A percentile compares a stretch with the other conserved stretches of the same genome.
Conservation (phyloP, 2,329 filamentous ascomycete genomes). For the Fusarium pseudograminearum region DNA sequence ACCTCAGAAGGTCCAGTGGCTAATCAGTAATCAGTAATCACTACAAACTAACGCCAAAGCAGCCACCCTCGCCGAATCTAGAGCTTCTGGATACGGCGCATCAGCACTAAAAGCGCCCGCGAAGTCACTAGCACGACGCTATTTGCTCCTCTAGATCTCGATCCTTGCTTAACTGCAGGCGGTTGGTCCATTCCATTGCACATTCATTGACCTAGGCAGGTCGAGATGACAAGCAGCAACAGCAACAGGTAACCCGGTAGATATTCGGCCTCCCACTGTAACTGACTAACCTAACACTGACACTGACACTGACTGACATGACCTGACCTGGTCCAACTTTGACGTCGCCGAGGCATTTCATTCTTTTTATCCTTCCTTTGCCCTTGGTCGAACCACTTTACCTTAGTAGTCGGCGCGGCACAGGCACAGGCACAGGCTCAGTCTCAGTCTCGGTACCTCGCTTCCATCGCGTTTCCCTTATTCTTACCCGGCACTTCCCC, state of each 20-base stretch:
- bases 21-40: not conserved
- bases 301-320: not conserved
- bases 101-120: conserved; percentile 2
- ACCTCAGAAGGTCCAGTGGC: not conserved
- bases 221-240: not conserved
- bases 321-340: not conserved
- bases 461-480: not conserved
- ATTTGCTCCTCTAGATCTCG: not conserved
- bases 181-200: not conserved
- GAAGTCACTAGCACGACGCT: conserved; percentile 2
- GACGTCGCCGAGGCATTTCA: conserved; percentile 4
- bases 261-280: not conserved
- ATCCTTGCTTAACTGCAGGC: not conserved
- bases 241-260: no score
- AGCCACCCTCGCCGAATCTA: not conserved
- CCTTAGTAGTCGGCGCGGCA: conserved; percentile 2
- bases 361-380: not conserved
- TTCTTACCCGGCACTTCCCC: not conserved
- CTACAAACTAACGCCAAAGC: not conserved
- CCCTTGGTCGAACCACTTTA: conserved; percentile 16
- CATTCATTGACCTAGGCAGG: not conserved
- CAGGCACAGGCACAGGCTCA: not conserved
- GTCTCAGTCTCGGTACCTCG: not conserved
- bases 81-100: not conserved
- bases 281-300: not conserved